A percentile compares a stretch with the other conserved stretches of the same genome.
Evolutionary conservation across 768 basidiomycete species (phyloP).

Genomic region (Kwoniella pini): DNA sequence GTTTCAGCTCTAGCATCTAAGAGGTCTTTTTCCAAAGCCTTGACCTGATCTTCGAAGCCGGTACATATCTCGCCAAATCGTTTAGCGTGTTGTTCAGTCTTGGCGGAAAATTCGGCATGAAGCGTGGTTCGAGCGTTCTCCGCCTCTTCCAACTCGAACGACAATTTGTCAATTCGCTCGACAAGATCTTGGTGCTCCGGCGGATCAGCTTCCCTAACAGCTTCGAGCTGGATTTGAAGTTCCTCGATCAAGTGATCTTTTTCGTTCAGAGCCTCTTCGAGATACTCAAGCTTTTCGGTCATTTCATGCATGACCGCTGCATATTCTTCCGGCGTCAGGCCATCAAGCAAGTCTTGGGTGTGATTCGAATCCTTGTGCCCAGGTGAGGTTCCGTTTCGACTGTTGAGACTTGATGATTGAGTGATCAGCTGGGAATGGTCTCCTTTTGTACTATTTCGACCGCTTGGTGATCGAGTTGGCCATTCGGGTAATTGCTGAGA

Average conservation of each 20-base stretch:
- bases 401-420: conserved; percentile 5
- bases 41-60: conserved; percentile 46
- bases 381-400: not conserved
- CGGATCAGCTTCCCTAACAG: not conserved
- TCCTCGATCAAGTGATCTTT: conserved; percentile 36
- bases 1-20: conserved; percentile 17
- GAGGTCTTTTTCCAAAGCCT: conserved; percentile 32
- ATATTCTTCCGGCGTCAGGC: conserved; percentile 25
- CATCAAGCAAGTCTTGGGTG: conserved; percentile 12
- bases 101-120: conserved; percentile 37
- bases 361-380: not conserved
- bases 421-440: conserved; percentile 14
- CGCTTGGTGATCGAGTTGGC: conserved; percentile 5
- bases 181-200: not conserved
- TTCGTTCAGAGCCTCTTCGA: conserved; percentile 37
- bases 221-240: conserved; percentile 25
- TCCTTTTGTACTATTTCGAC: not conserved
- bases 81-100: conserved; percentile 43
- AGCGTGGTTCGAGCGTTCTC: conserved; percentile 21
- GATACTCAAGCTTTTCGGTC: conserved; percentile 35
- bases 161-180: conserved; percentile 21
- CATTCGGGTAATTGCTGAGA: conserved; percentile 19
- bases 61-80: conserved; percentile 45
- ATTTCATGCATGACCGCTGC: conserved; percentile 37
- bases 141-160: conserved; percentile 32